Percentiles rank a stretch among this genome's conserved stretches.
Evolutionary conservation across 208 protist genomes (phyloP).

Genomic region (Leishmania lainsoni): DNA sequence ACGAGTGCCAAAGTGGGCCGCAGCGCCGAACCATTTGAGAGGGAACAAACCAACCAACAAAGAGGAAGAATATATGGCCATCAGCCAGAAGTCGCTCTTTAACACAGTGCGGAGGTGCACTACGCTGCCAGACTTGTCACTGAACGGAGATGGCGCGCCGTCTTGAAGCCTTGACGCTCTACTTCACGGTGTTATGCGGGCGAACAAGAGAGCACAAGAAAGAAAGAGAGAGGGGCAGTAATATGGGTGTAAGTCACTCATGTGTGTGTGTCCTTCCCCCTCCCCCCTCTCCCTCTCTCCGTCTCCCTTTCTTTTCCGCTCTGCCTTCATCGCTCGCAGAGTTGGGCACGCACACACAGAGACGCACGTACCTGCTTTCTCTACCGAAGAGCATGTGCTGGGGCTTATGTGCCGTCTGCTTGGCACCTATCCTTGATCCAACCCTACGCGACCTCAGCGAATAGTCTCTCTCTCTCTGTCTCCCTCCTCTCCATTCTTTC

Average conservation of each 20-base stretch:
- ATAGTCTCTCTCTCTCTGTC: constrained; percentile 5
- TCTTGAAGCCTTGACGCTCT: neutral
- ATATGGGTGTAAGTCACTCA: neutral
- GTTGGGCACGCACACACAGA: constrained; percentile 5
- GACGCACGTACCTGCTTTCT: neutral
- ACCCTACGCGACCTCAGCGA: neutral
- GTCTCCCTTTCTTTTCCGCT: neutral
- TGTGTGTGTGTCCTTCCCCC: constrained; percentile 7
- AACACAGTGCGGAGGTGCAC: neutral
- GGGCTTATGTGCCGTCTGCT: neutral
- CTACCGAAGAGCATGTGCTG: neutral
- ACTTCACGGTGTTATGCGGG: neutral
- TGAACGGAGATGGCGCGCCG: neutral
- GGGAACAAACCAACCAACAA: neutral
- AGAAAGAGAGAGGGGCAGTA: neutral
- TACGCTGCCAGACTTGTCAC: neutral
- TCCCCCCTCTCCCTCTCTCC: no score
- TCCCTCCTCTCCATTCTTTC: constrained; percentile 3
- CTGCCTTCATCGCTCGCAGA: neutral
- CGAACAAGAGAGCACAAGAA: neutral
- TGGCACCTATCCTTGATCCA: neutral
- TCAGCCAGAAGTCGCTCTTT: neutral
- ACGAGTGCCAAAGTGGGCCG: neutral
- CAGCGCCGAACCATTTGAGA: neutral
- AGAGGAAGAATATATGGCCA: neutral